These are phyloP conservation scores for Cladosporium sp. DNA, from an alignment of 2,329 filamentous ascomycete species.

Conservation along the genomic window DNA sequence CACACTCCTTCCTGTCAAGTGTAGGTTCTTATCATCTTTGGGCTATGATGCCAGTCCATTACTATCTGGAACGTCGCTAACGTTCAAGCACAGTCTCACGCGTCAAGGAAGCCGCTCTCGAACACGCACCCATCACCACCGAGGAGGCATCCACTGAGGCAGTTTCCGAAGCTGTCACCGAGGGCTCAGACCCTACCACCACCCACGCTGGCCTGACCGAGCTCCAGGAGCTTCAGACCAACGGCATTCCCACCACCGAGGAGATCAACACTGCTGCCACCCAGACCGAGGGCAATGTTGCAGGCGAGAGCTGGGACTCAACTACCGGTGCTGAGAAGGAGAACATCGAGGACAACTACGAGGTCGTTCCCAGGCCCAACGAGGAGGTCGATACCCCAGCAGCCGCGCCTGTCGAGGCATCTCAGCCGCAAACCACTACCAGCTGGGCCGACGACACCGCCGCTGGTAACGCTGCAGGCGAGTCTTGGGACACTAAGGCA, in stretches of 20 bases:
- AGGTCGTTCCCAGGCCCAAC: conserved; percentile 72
- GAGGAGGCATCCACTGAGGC: conserved; percentile 52
- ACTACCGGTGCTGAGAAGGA: conserved; percentile 51
- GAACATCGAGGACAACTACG: conserved; percentile 66
- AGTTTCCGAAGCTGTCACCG: conserved; percentile 36
- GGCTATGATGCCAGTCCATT: not conserved
- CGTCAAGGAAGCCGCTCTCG: conserved; percentile 43
- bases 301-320: conserved; percentile 68
- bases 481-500: conserved; percentile 34
- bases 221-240: conserved; percentile 51
- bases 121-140: conserved; percentile 55
- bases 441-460: conserved; percentile 70
- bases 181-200: conserved; percentile 64
- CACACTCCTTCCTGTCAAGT: conserved; percentile 67
- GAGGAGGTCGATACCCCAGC: conserved; percentile 70
- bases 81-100: conserved; percentile 34
- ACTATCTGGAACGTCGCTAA: not conserved
- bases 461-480: conserved; percentile 33
- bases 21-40: conserved; percentile 52
- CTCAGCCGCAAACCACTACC: conserved; percentile 53
- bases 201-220: conserved; percentile 68
- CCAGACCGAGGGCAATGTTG: conserved; percentile 49
- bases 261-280: conserved; percentile 27
- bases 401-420: conserved; percentile 55
- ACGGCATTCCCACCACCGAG: conserved; percentile 32